phyloP scores from a whole-genome alignment of 2,329 filamentous ascomycete genomes.

The Xylariales sp. region DNA sequence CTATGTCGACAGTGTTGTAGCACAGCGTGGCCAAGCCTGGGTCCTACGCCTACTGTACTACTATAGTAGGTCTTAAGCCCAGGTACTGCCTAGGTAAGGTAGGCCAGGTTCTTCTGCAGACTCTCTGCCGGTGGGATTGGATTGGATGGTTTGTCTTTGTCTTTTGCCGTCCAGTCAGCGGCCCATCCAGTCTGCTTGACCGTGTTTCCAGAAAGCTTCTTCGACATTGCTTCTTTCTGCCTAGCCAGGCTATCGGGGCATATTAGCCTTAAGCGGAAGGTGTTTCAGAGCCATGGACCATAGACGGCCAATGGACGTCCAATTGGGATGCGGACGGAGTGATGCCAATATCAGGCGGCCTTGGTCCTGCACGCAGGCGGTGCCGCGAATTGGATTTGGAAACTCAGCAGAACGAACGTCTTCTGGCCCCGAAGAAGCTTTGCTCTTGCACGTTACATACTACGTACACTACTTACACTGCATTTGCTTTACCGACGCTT shows the following conservation, averaged over 20 bases:
- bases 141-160: no score
- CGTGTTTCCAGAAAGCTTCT: constrained; percentile 36
- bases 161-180: no score
- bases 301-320: background rate
- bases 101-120: no score
- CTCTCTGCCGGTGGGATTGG: no score
- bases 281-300: constrained; percentile 13
- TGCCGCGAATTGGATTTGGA: constrained; percentile 36
- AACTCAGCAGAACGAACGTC: constrained; percentile 13
- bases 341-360: constrained; percentile 24
- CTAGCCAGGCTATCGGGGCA: constrained; percentile 17
- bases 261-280: constrained; percentile 28
- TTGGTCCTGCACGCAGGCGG: constrained; percentile 24
- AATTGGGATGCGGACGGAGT: background rate
- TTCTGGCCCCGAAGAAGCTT: background rate
- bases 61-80: no score
- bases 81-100: no score
- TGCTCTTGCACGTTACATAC: background rate
- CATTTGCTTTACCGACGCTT: no score
- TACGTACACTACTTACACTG: no score
- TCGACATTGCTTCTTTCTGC: constrained; percentile 32
- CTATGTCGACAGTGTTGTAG: constrained; percentile 19
- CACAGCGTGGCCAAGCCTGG: constrained; percentile 12
- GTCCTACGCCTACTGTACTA: background rate
- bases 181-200: background rate